A percentile compares a stretch with the other conserved stretches of the same genome.
Conservation (phyloP, 202 grass and related monocot genomes). For the Panicum virgatum region DNA sequence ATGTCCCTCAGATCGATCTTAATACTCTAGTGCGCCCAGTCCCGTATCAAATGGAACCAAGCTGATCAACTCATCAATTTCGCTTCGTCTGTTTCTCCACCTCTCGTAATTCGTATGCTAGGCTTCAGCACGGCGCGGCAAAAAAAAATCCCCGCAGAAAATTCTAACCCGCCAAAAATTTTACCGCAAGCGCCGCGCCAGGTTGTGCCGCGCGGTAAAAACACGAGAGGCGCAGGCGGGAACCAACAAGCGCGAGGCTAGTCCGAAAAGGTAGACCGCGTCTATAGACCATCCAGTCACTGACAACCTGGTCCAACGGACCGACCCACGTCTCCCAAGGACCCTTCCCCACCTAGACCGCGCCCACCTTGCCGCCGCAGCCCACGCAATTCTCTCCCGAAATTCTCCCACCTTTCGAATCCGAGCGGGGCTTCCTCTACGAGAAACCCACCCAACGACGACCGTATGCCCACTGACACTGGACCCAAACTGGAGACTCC, state of each 20-base stretch:
- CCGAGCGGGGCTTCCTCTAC: no score
- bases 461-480: fast-evolving
- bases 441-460: not conserved
- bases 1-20: no score
- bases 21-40: no score
- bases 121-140: not conserved
- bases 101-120: no score
- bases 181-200: not conserved
- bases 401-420: not conserved
- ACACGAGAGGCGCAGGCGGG: not conserved
- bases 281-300: not conserved
- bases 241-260: not conserved
- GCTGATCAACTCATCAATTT: no score
- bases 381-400: not conserved
- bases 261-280: not conserved
- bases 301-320: not conserved
- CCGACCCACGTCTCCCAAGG: not conserved
- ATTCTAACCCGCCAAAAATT: not conserved
- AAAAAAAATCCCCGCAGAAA: not conserved
- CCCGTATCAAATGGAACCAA: no score
- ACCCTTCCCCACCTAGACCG: not conserved
- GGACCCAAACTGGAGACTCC: fast-evolving
- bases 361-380: not conserved
- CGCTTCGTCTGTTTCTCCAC: no score
- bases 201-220: not conserved